These are phyloP conservation scores for Neoboletus brunneissimus DNA, from an alignment of 768 basidiomycete genomes.

Conservation along the genomic window DNA sequence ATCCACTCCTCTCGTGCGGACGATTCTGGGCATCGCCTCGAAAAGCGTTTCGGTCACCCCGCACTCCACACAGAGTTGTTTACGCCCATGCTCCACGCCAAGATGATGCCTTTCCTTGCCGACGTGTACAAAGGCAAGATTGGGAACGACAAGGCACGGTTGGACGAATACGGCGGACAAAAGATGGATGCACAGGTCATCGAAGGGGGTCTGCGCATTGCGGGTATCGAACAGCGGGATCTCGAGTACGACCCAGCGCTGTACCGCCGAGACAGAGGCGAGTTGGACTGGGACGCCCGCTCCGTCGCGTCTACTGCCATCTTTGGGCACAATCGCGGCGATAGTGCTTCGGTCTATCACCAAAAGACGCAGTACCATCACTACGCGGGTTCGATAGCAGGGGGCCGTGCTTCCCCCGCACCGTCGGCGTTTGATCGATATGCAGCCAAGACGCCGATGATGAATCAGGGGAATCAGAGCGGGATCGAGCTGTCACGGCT, in stretches of 20 bases:
- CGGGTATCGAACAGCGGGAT: constrained; percentile 74
- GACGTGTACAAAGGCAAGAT: constrained; percentile 79
- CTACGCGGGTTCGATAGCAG: constrained; percentile 34
- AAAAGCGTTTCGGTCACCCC: constrained; percentile 94
- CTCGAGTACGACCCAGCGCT: constrained; percentile 79
- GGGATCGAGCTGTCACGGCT: constrained; percentile 57
- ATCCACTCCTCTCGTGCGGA: constrained; percentile 80
- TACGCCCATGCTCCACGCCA: constrained; percentile 83
- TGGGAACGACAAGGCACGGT: constrained; percentile 55
- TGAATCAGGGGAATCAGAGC: constrained; percentile 26
- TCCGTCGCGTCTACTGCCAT: constrained; percentile 64
- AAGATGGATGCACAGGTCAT: constrained; percentile 72
- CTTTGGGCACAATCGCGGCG: constrained; percentile 38
- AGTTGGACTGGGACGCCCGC: constrained; percentile 83
- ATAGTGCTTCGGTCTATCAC: constrained; percentile 40
- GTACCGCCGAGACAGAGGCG: constrained; percentile 78
- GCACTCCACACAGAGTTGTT: constrained; percentile 84
- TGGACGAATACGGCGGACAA: constrained; percentile 78
- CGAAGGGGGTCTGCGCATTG: constrained; percentile 79
- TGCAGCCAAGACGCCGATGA: constrained; percentile 46
- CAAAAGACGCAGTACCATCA: constrained; percentile 37
- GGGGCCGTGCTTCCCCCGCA: constrained; percentile 38
- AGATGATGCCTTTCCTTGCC: constrained; percentile 74
- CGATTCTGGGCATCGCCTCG: constrained; percentile 66
- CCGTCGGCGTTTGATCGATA: constrained; percentile 57